A percentile compares a stretch with the other conserved stretches of the same genome.
These are phyloP conservation scores for Stachybotrys chlorohalonatus DNA, from an alignment of 2,329 filamentous ascomycete genomes.

Conservation along the genomic window DNA sequence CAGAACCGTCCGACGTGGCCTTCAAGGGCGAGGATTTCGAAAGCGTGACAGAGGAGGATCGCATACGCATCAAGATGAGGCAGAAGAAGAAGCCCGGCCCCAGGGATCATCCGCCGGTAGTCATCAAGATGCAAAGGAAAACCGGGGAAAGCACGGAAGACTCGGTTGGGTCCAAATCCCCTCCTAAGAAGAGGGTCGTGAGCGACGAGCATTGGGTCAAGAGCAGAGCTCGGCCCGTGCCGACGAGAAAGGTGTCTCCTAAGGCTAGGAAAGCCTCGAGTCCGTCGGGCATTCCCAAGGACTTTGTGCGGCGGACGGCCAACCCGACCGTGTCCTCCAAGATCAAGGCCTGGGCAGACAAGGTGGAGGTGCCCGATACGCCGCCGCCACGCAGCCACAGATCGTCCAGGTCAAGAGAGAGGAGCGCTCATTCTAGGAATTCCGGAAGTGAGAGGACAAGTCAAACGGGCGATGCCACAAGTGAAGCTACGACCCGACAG, in stretches of 20 bases:
- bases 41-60: constrained; percentile 53
- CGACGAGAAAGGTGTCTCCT: constrained; percentile 31
- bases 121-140: constrained; percentile 12
- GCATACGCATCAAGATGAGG: constrained; percentile 45
- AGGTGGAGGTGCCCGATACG: constrained; percentile 40
- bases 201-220: constrained; percentile 88
- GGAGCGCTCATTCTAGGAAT: constrained; percentile 14
- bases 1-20: constrained; percentile 52
- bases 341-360: constrained; percentile 52
- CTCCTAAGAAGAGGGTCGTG: constrained; percentile 84
- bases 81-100: constrained; percentile 32
- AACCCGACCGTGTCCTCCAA: constrained; percentile 50
- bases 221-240: constrained; percentile 41
- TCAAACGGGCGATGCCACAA: constrained; percentile 15
- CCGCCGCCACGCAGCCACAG: constrained; percentile 24
- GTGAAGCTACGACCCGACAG: constrained; percentile 17
- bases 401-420: constrained; percentile 24
- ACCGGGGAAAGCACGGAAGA: constrained; percentile 13
- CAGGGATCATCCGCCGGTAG: constrained; percentile 15
- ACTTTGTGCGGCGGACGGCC: constrained; percentile 42
- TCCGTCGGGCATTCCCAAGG: constrained; percentile 39
- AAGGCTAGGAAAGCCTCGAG: constrained; percentile 18
- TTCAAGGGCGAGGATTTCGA: constrained; percentile 47
- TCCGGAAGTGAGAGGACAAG: constrained; percentile 17
- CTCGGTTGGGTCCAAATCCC: constrained; percentile 17